phyloP scores from a whole-genome alignment of 441 rosid genomes.

The Erodium moschatum region DNA sequence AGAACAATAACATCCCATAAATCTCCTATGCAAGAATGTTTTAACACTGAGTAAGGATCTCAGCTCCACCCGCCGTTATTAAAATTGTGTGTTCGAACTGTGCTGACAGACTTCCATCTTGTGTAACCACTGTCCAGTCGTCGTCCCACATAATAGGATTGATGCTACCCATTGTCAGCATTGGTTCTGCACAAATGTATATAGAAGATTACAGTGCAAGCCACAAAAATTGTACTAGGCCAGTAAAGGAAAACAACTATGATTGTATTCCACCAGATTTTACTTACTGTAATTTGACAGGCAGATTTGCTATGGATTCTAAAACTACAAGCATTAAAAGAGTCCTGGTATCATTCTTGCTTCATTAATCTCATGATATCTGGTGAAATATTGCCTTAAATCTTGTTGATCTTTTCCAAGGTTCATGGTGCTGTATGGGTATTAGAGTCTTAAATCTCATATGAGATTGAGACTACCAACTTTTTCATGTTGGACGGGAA shows the following conservation, averaged over 20 bases:
- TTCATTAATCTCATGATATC: background rate
- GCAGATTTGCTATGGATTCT: background rate
- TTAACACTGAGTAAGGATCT: conserved; percentile 56
- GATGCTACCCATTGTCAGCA: conserved; percentile 79
- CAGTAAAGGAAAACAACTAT: background rate
- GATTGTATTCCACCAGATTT: background rate
- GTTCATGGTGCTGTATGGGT: background rate
- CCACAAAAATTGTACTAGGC: background rate
- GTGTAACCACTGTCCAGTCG: conserved; percentile 85
- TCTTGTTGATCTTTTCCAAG: too few relatives aligned
- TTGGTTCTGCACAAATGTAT: conserved; percentile 46
- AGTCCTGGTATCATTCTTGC: background rate
- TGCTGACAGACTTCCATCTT: conserved; percentile 82
- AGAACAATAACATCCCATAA: background rate
- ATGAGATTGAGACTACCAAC: too few relatives aligned
- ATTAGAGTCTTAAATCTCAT: too few relatives aligned
- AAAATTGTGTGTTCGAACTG: conserved; percentile 92
- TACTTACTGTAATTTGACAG: background rate
- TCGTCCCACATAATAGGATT: conserved; percentile 76
- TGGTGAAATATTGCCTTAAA: background rate
- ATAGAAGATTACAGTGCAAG: background rate
- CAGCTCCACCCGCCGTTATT: conserved; percentile 74
- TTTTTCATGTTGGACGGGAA: too few relatives aligned
- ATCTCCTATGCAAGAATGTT: background rate
- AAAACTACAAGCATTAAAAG: background rate